Conservation (phyloP, 2,329 filamentous ascomycete genomes). For the Ophiostoma pallidulum region DNA sequence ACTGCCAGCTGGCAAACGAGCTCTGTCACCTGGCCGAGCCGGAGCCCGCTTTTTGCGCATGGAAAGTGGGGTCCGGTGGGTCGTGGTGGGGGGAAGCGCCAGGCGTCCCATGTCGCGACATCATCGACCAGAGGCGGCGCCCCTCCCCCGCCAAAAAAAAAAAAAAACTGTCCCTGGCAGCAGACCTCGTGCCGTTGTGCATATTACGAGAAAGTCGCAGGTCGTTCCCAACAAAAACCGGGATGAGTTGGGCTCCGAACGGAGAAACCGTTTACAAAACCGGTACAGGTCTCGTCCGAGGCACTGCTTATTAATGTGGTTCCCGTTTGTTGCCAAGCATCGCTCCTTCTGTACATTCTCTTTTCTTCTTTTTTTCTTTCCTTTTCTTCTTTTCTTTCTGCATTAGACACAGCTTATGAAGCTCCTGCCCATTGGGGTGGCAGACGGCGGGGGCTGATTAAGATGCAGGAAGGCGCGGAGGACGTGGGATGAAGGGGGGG, state of each 20-base stretch:
- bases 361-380: not conserved
- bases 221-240: slow-evolving; percentile 3
- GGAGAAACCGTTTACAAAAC: too few species aligned
- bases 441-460: slow-evolving; percentile 1
- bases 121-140: not conserved
- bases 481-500: not conserved
- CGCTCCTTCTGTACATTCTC: too few species aligned
- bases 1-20: too few species aligned
- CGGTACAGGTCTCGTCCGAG: too few species aligned
- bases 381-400: not conserved
- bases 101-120: too few species aligned
- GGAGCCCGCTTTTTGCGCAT: too few species aligned
- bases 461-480: slow-evolving; percentile 1
- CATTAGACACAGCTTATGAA: slow-evolving; percentile 4
- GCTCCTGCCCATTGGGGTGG: not conserved
- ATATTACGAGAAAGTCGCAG: not conserved
- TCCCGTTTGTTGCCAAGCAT: too few species aligned
- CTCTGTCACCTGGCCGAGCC: too few species aligned
- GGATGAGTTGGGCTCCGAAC: too few species aligned
- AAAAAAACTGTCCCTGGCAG: not conserved
- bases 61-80: too few species aligned
- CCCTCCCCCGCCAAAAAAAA: slow-evolving; percentile 8
- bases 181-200: not conserved
- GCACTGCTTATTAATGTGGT: too few species aligned
- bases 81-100: too few species aligned